Evolutionary conservation across 495 filamentous ascomycete species (phyloP).

Genomic region (Lindgomyces ingoldianus): DNA sequence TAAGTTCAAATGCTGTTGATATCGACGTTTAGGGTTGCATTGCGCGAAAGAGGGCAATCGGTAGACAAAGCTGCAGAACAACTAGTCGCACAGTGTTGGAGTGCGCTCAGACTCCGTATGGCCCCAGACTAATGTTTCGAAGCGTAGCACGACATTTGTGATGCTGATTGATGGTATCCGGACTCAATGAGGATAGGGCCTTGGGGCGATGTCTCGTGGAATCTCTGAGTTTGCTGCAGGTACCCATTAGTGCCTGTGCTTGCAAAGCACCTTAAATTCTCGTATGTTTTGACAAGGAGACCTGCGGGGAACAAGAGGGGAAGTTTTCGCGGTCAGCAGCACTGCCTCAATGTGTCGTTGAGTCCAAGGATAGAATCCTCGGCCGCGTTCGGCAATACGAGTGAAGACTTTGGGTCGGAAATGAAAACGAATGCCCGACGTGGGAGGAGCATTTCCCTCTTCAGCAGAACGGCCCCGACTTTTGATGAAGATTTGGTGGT

Average conservation of each 20-base stretch:
- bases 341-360: slow-evolving; percentile 10
- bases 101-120: neutral
- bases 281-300: neutral
- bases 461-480: neutral
- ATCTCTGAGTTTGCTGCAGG: slow-evolving; percentile 12
- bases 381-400: slow-evolving; percentile 7
- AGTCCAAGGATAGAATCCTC: slow-evolving; percentile 12
- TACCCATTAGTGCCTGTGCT: slow-evolving; percentile 16
- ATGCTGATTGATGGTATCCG: neutral
- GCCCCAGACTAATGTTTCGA: slow-evolving; percentile 15
- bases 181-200: neutral
- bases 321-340: slow-evolving; percentile 1
- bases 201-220: slow-evolving; percentile 16
- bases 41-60: neutral
- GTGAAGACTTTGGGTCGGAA: slow-evolving; percentile 3
- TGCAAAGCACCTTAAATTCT: slow-evolving; percentile 8
- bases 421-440: slow-evolving; percentile 7
- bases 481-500: neutral
- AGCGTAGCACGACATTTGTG: slow-evolving; percentile 5
- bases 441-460: neutral
- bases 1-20: neutral
- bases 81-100: neutral
- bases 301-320: neutral
- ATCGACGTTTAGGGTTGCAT: neutral
- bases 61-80: slow-evolving; percentile 1